Percentiles rank a stretch among this genome's conserved stretches.
phyloP scores from a whole-genome alignment of 371 early-diverging fungal species.

The Lichtheimia ramosa region DNA sequence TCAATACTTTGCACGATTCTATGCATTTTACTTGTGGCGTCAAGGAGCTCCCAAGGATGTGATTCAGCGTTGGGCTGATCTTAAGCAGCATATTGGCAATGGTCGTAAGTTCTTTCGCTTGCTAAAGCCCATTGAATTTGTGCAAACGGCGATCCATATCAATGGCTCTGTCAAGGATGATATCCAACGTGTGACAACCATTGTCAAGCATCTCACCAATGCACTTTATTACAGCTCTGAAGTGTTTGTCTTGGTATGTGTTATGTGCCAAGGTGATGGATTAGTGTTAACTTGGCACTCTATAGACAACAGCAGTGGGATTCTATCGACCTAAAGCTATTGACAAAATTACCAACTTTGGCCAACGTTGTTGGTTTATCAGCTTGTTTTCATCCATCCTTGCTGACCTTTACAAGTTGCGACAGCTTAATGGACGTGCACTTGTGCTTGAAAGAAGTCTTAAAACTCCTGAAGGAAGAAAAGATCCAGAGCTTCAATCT shows the following conservation, averaged over 20 bases:
- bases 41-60: constrained; percentile 49
- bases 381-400: constrained; percentile 60
- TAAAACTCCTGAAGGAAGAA: constrained; percentile 5
- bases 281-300: too few species aligned
- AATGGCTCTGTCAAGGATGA: constrained; percentile 42
- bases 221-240: constrained; percentile 58
- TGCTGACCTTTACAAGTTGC: constrained; percentile 60
- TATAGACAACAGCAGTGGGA: constrained; percentile 46
- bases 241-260: constrained; percentile 57
- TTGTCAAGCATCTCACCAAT: constrained; percentile 52
- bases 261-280: too few species aligned
- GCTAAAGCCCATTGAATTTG: constrained; percentile 61
- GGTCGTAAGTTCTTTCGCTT: constrained; percentile 61
- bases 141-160: constrained; percentile 53
- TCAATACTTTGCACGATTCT: constrained; percentile 76
- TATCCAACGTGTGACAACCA: constrained; percentile 36
- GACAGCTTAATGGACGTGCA: constrained; percentile 33
- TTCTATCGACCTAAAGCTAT: constrained; percentile 56
- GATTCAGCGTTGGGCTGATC: constrained; percentile 50
- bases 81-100: constrained; percentile 55
- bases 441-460: not conserved
- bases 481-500: constrained; percentile 27
- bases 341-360: constrained; percentile 47
- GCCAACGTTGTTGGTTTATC: constrained; percentile 62
- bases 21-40: constrained; percentile 53